Evolutionary conservation across 2,329 filamentous ascomycete genomes (phyloP).

Genomic region (Colletotrichum nymphaeae): DNA sequence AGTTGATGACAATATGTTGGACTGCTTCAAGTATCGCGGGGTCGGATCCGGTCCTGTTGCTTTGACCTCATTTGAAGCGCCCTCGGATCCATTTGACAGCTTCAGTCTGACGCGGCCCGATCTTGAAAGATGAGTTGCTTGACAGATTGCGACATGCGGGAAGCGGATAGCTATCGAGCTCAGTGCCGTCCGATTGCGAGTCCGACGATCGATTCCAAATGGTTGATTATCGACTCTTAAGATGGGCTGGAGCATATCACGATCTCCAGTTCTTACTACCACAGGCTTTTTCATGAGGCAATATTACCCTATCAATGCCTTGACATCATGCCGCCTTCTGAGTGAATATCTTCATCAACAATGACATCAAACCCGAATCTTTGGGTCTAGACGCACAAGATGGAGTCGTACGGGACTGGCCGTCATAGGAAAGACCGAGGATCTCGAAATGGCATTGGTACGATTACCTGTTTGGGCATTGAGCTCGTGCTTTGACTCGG

Average conservation of each 20-base stretch:
- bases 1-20: background rate
- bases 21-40: background rate
- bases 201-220: background rate
- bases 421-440: background rate
- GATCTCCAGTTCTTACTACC: no score
- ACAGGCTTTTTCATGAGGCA: no score
- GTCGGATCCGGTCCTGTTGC: background rate
- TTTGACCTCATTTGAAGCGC: background rate
- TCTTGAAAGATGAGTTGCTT: background rate
- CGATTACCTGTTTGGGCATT: background rate
- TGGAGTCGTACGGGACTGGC: background rate
- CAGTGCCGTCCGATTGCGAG: background rate
- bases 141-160: background rate
- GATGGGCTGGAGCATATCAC: background rate
- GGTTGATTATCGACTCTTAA: background rate
- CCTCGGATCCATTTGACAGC: background rate
- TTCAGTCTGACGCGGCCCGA: background rate
- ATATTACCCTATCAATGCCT: no score
- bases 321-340: background rate
- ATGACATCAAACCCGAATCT: background rate
- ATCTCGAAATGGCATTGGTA: background rate
- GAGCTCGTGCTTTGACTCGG: conserved; percentile 24
- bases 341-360: background rate
- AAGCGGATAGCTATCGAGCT: background rate
- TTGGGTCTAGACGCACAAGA: background rate